These are phyloP conservation scores for Pouteria campechiana DNA, from an alignment of 179 eudicot genomes.

Conservation along the genomic window DNA sequence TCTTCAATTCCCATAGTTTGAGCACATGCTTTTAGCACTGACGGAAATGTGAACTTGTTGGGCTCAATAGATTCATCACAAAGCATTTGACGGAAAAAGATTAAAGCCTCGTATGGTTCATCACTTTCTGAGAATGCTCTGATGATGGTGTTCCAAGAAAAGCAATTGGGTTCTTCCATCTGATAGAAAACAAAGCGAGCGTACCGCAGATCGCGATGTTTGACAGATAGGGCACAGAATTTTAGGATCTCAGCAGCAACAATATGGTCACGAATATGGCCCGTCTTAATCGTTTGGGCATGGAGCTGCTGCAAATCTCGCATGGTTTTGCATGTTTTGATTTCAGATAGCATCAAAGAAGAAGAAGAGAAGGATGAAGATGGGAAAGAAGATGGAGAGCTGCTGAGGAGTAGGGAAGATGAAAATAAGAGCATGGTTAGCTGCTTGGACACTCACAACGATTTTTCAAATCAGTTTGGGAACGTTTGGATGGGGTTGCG, in stretches of 20 bases:
- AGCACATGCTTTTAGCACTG: slow-evolving; percentile 41
- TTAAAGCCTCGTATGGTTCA: slow-evolving; percentile 19
- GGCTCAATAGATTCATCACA: slow-evolving; percentile 18
- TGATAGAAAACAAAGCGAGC: slow-evolving; percentile 22
- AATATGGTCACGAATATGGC: slow-evolving; percentile 35
- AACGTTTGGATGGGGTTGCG: too few species aligned
- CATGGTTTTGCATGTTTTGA: slow-evolving; percentile 28
- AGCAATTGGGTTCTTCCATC: slow-evolving; percentile 29
- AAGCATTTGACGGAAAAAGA: slow-evolving; percentile 16
- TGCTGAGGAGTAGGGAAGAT: too few species aligned
- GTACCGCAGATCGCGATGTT: slow-evolving; percentile 19
- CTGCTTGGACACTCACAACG: too few species aligned
- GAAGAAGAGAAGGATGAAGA: too few species aligned
- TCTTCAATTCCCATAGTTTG: slow-evolving; percentile 11
- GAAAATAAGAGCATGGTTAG: too few species aligned
- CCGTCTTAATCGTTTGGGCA: slow-evolving; percentile 37
- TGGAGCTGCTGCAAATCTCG: slow-evolving; percentile 33
- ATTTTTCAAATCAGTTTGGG: too few species aligned
- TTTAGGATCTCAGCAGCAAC: slow-evolving; percentile 32
- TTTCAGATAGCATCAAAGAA: slow-evolving; percentile 24
- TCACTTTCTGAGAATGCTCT: slow-evolving; percentile 31
- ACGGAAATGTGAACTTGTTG: slow-evolving; percentile 36
- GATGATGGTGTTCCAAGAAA: slow-evolving; percentile 48
- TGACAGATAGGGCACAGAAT: slow-evolving; percentile 17
- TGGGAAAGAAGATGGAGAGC: too few species aligned